phyloP scores from a whole-genome alignment of 352 stramenopile species.

The Pythium sp. region DNA sequence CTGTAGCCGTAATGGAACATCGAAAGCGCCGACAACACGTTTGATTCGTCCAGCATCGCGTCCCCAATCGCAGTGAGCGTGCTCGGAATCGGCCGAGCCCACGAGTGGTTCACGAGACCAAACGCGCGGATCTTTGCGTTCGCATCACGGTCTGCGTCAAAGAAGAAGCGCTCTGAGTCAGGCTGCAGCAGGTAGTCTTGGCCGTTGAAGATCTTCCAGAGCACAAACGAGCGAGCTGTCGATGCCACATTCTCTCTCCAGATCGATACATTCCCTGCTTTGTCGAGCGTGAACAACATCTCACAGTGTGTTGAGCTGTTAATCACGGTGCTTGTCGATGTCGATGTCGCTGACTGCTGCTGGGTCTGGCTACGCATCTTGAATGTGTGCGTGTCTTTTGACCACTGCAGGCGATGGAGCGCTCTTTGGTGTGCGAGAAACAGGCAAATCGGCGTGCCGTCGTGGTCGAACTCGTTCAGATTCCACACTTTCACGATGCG shows the following conservation, averaged over 20 bases:
- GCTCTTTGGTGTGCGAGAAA: conserved; percentile 66
- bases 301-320: conserved; percentile 21
- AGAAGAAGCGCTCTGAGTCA: conserved; percentile 20
- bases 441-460: conserved; percentile 49
- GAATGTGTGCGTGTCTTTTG: conserved; percentile 55
- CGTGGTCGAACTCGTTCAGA: conserved; percentile 44
- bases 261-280: conserved; percentile 59
- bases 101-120: conserved; percentile 31
- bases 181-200: conserved; percentile 30
- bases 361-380: conserved; percentile 22
- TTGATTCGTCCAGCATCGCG: conserved; percentile 58
- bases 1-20: conserved; percentile 71
- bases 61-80: conserved; percentile 33
- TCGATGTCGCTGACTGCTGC: conserved; percentile 9
- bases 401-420: conserved; percentile 51
- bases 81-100: conserved; percentile 21
- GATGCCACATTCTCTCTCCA: conserved; percentile 62
- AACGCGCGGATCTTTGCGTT: conserved; percentile 19
- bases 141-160: conserved; percentile 5
- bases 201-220: conserved; percentile 62
- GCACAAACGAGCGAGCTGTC: conserved; percentile 48
- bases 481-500: conserved; percentile 76
- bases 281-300: conserved; percentile 79
- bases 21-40: conserved; percentile 66
- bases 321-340: conserved; percentile 11